Conservation (phyloP, 495 filamentous ascomycete species). For the Parathielavia hyrcaniae region DNA sequence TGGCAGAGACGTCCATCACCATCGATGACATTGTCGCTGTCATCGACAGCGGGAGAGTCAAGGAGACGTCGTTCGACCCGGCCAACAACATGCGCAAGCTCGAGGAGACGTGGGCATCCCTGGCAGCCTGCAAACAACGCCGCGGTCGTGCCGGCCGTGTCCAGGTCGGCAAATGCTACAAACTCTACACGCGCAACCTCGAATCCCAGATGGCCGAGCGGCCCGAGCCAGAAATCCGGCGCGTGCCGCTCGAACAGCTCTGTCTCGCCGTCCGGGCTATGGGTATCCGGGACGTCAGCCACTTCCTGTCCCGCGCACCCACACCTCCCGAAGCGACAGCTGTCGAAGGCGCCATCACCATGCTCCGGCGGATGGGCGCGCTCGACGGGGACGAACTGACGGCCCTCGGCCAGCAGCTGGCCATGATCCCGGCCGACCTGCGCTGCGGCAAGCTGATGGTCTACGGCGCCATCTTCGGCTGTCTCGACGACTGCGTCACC, state of each 20-base stretch:
- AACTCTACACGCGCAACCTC: conserved; percentile 80
- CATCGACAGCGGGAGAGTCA: conserved; percentile 89
- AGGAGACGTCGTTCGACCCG: conserved; percentile 91
- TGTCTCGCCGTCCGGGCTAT: conserved; percentile 92
- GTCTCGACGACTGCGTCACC: conserved; percentile 79
- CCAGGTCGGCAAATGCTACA: conserved; percentile 85
- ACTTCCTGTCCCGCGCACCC: conserved; percentile 77
- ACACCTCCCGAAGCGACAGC: conserved; percentile 80
- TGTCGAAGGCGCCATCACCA: conserved; percentile 71
- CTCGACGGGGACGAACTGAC: conserved; percentile 79
- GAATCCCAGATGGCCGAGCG: conserved; percentile 82
- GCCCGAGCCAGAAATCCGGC: conserved; percentile 86
- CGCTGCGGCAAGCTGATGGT: conserved; percentile 93
- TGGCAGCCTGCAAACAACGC: conserved; percentile 93
- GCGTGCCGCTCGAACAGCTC: conserved; percentile 89
- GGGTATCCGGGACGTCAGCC: conserved; percentile 73
- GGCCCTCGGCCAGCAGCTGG: conserved; percentile 80
- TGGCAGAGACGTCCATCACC: conserved; percentile 96
- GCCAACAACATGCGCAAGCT: conserved; percentile 91
- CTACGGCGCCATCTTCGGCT: conserved; percentile 88
- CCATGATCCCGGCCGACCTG: conserved; percentile 91
- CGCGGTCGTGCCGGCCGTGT: conserved; percentile 92
- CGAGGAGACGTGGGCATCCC: conserved; percentile 90
- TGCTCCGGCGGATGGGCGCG: conserved; percentile 81
- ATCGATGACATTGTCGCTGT: conserved; percentile 96